A percentile compares a stretch with the other conserved stretches of the same genome.
Evolutionary conservation across 2,329 filamentous ascomycete species (phyloP).

Genomic region (Phyllosticta ampelicida): DNA sequence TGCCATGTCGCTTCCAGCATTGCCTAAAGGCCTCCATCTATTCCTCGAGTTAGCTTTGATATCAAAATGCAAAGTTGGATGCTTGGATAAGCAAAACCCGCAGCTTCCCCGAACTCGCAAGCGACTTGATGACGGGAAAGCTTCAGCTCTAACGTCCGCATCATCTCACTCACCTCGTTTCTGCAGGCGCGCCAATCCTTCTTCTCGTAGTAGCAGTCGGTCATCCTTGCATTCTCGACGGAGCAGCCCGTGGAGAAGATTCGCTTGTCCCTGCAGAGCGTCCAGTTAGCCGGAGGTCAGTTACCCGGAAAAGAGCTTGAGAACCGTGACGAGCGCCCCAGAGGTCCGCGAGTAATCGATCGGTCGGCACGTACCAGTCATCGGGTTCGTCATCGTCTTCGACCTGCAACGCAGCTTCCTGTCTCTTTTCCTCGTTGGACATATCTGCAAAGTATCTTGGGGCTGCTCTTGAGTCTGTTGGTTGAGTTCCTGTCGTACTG

Average conservation of each 20-base stretch:
- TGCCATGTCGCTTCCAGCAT: conserved; percentile 87
- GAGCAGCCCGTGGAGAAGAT: conserved; percentile 95
- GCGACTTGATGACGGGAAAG: not conserved
- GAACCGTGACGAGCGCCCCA: not conserved
- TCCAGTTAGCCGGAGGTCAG: conserved; percentile 1
- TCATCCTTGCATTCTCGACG: conserved; percentile 77
- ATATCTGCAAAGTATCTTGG: conserved; percentile 27
- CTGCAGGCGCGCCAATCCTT: conserved; percentile 91
- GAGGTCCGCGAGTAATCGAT: conserved; percentile 10
- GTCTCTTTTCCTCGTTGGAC: conserved; percentile 46
- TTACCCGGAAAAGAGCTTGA: not conserved
- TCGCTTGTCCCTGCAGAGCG: conserved; percentile 70
- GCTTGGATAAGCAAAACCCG: conserved; percentile 1
- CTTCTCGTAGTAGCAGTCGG: conserved; percentile 90
- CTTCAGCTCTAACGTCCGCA: not conserved
- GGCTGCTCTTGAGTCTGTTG: not conserved
- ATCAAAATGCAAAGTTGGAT: not conserved
- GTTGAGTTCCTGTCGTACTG: not conserved
- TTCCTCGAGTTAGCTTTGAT: not conserved
- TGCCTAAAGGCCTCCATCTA: conserved; percentile 84
- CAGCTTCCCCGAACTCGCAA: conserved; percentile 4
- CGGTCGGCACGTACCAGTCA: conserved; percentile 60
- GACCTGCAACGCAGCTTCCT: conserved; percentile 15
- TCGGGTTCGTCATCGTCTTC: conserved; percentile 79
- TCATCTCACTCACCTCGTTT: conserved; percentile 57